phyloP scores from a whole-genome alignment of 352 stramenopile genomes.

The Phytophthora podocarpi region DNA sequence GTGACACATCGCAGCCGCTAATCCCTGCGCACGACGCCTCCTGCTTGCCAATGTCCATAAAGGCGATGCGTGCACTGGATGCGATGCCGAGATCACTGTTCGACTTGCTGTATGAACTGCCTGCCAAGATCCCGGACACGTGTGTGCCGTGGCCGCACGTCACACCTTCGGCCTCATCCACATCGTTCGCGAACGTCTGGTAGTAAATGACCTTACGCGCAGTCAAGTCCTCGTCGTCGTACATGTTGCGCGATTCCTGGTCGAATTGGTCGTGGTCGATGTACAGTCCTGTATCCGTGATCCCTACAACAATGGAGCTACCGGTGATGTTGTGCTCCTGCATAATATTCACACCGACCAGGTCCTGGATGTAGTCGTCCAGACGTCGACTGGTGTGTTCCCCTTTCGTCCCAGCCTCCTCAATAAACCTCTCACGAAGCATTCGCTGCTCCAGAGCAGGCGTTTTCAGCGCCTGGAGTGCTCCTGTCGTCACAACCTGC shows the following conservation, averaged over 20 bases:
- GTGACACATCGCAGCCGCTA: slow-evolving; percentile 44
- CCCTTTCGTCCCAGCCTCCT: not conserved
- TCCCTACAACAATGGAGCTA: slow-evolving; percentile 62
- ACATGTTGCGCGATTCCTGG: slow-evolving; percentile 57
- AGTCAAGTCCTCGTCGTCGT: slow-evolving; percentile 52
- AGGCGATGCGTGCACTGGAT: slow-evolving; percentile 79
- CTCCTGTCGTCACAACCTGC: slow-evolving; percentile 47
- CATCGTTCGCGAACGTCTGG: slow-evolving; percentile 70
- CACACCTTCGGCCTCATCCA: slow-evolving; percentile 65
- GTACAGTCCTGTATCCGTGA: slow-evolving; percentile 81
- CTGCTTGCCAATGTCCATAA: slow-evolving; percentile 89
- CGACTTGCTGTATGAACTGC: slow-evolving; percentile 51
- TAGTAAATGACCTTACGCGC: slow-evolving; percentile 88
- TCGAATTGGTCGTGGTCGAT: slow-evolving; percentile 84
- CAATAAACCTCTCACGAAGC: slow-evolving; percentile 17
- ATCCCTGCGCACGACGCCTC: slow-evolving; percentile 37
- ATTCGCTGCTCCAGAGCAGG: slow-evolving; percentile 50
- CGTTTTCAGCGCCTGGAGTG: slow-evolving; percentile 30
- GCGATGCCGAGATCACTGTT: slow-evolving; percentile 70
- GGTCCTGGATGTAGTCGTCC: slow-evolving; percentile 58
- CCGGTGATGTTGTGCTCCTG: slow-evolving; percentile 72
- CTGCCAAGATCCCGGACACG: slow-evolving; percentile 81
- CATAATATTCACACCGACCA: slow-evolving; percentile 60
- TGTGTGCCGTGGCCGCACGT: slow-evolving; percentile 89
- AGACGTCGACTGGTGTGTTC: slow-evolving; percentile 38